These are phyloP conservation scores for Stromatinia cepivora DNA, from an alignment of 2,329 filamentous ascomycete genomes.

Conservation along the genomic window DNA sequence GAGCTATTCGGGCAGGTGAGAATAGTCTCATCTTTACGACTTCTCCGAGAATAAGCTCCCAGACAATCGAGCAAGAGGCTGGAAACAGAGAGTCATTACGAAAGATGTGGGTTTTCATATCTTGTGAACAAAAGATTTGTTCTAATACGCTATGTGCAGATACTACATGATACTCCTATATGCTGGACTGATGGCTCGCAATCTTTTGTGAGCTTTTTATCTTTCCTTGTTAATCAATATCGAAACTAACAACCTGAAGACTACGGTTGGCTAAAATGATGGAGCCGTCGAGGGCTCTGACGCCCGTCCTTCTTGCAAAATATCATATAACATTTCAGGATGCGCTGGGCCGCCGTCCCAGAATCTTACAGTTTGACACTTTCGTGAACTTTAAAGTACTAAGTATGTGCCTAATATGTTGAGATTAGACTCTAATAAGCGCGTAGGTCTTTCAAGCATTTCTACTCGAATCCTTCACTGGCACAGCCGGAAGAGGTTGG, in stretches of 20 bases:
- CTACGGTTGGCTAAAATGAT: neutral
- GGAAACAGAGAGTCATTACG: neutral
- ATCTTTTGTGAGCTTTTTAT: neutral
- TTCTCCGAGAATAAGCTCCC: too few species aligned
- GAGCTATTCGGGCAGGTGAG: too few species aligned
- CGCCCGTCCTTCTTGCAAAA: neutral
- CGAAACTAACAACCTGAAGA: neutral
- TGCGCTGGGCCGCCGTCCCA: neutral
- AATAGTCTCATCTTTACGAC: too few species aligned
- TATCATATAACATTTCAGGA: conserved; percentile 4
- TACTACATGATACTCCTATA: neutral
- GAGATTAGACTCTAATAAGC: too few species aligned
- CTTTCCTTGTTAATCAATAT: neutral
- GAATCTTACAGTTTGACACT: neutral
- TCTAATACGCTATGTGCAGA: neutral
- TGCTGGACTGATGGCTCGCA: neutral
- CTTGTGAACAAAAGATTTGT: too few species aligned
- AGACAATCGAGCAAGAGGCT: neutral
- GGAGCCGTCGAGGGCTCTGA: neutral
- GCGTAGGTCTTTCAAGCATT: neutral
- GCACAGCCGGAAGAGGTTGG: neutral
- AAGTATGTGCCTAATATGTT: neutral
- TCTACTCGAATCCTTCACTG: neutral
- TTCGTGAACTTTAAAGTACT: neutral
- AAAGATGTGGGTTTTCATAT: neutral